phyloP scores from a whole-genome alignment of 352 stramenopile genomes.

The Phytophthora brassicae region DNA sequence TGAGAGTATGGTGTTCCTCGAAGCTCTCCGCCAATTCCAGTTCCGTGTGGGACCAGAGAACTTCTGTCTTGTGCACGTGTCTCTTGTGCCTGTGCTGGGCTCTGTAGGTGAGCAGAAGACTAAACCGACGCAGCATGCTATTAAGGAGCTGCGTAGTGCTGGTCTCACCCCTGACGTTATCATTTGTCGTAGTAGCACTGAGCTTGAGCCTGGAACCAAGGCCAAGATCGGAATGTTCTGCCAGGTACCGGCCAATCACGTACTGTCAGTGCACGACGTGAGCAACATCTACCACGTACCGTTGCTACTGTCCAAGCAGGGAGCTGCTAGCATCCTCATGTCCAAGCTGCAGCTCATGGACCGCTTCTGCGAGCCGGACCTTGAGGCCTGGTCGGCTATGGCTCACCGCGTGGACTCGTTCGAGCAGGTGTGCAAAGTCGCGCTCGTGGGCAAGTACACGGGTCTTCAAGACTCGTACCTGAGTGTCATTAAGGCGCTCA shows the following conservation, averaged over 20 bases:
- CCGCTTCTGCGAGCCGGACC: conserved; percentile 76
- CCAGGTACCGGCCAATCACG: conserved; percentile 93
- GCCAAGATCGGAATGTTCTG: conserved; percentile 99
- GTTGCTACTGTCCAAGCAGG: conserved; percentile 96
- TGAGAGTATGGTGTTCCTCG: conserved; percentile 99
- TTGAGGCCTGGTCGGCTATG: conserved; percentile 89
- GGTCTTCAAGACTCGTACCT: conserved; percentile 99
- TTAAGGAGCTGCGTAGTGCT: conserved; percentile 96
- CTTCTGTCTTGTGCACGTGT: conserved; percentile 99
- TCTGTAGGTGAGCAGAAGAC: conserved; percentile 99
- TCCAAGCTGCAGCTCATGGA: conserved; percentile 92
- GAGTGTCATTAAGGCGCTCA: conserved; percentile 96
- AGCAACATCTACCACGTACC: conserved; percentile 99
- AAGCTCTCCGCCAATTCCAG: conserved; percentile 99
- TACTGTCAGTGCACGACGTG: conserved; percentile 99
- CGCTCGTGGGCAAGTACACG: conserved; percentile 99
- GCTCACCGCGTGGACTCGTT: conserved; percentile 93
- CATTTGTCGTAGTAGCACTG: conserved; percentile 93
- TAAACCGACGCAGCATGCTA: conserved; percentile 99
- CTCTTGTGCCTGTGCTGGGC: conserved; percentile 97
- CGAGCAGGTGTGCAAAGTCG: conserved; percentile 93
- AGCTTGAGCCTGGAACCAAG: conserved; percentile 92
- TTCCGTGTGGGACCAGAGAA: conserved; percentile 97
- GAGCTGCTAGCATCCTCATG: conserved; percentile 93
- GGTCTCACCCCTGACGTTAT: conserved; percentile 97